These are phyloP conservation scores for Climacium dendroides DNA, from an alignment of 225 moss, liverwort and hornwort genomes.

Conservation along the genomic window DNA sequence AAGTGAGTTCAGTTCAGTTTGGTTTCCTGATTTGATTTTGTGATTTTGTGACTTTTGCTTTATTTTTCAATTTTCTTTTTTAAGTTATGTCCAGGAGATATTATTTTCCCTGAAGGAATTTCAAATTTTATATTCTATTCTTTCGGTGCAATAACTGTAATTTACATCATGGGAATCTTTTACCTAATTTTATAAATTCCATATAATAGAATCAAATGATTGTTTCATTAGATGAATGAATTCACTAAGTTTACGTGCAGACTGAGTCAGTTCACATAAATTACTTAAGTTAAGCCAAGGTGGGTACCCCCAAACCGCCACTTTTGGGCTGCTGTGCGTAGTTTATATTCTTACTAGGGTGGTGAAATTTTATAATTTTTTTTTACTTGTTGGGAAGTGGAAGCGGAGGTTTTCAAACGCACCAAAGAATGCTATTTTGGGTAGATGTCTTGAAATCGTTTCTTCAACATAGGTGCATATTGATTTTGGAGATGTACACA, in stretches of 20 bases:
- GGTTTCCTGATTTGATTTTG: not conserved
- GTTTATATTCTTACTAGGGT: too few relatives aligned
- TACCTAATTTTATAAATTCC: not conserved
- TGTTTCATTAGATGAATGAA: not conserved
- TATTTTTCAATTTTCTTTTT: too few relatives aligned
- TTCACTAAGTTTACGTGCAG: not conserved
- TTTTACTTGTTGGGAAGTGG: too few relatives aligned
- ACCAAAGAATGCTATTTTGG: not conserved
- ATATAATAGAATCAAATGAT: not conserved
- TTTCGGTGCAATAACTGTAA: not conserved
- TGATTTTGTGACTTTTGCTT: too few relatives aligned
- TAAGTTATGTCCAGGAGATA: too few relatives aligned
- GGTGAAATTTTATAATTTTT: too few relatives aligned
- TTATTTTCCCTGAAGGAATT: not conserved
- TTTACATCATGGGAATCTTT: not conserved
- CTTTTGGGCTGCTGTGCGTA: not conserved
- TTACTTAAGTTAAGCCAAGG: too few relatives aligned
- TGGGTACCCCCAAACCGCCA: not conserved
- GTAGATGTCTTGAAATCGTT: not conserved
- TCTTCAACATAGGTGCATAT: not conserved
- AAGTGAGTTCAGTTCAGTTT: not conserved
- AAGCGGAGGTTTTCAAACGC: not conserved
- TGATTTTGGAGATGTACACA: not conserved
- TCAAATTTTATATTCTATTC: not conserved
- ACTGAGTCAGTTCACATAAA: not conserved